Evolutionary conservation across 2,329 filamentous ascomycete species (phyloP), one percentile per base, ranked within the genome.

Genomic region (Anisogramma anomala): DNA sequence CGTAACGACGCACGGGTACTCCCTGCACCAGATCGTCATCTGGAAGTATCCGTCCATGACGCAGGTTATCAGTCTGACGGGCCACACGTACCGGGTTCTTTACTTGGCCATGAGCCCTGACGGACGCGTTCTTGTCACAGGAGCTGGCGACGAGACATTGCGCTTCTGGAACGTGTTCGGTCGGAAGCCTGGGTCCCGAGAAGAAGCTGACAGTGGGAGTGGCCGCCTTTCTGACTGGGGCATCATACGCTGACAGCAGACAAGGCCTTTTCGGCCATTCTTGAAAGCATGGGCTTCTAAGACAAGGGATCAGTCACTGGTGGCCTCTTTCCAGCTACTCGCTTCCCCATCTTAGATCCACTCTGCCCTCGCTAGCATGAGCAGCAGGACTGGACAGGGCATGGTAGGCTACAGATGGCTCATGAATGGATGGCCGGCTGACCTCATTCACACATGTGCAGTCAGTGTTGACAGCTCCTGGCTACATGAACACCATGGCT

Each of bases 11-110:
- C 91, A 98, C 57, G 91, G 91, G 6, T 98, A 95, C 65, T 89
- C 82, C 52, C 91, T 98, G 58, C 95, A 98, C 59, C 91, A 96
- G 61, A 95, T 98, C 53, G 89, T 96, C 27, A 86, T 98, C 41
- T 98, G 91, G 91, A 98, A 98, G 57, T 98, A 98, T 57, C 91
- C 91, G 1, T 88, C 82, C 51, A 96, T 98, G 91, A 86, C 86
- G 36, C 91, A 96, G 59, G 87, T 98, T 7, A 89, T 86, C 30
- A 94, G 85, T 51, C 68, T 98, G 33, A 98, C 91, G 0, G 91
- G 91, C 0, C 91, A 98, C 60, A 98, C 91, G 1, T 96, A 93
- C 62, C 82, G 91, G 55, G 91, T 98, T 10, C 70, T 98, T 3
- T 98, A 96, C 59, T 71, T 98, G 39, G 88, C 88, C 23, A 96